Conservation (phyloP, 495 filamentous ascomycete species). For the Pseudomonodictys pantanalensis region DNA sequence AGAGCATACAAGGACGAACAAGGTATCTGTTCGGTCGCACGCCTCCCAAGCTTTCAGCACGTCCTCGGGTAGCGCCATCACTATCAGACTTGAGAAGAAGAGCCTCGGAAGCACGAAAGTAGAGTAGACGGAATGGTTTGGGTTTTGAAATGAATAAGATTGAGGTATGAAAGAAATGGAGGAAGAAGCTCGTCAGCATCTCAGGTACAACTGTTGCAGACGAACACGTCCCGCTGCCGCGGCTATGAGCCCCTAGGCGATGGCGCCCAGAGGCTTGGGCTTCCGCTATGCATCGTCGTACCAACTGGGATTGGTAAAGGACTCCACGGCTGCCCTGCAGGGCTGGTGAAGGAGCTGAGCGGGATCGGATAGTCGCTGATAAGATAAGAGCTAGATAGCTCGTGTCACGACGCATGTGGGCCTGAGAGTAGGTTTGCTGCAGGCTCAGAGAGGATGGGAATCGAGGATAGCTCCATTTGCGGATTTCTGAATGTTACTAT, state of each 20-base stretch:
- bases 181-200: background rate
- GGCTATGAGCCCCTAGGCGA: background rate
- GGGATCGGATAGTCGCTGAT: background rate
- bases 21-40: constrained; percentile 31
- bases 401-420: too few species aligned
- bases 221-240: background rate
- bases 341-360: background rate
- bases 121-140: background rate
- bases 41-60: constrained; percentile 32
- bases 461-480: too few species aligned
- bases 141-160: too few species aligned
- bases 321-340: too few species aligned
- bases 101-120: background rate
- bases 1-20: constrained; percentile 48
- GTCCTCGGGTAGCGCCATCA: constrained; percentile 21
- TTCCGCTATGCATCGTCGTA: constrained; percentile 6
- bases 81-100: background rate
- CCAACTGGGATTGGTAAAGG: background rate
- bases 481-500: too few species aligned
- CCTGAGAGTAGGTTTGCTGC: too few species aligned
- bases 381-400: constrained; percentile 8
- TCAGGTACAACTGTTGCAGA: background rate
- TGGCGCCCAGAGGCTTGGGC: constrained; percentile 6
- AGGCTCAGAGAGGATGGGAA: too few species aligned
- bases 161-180: background rate